These are phyloP conservation scores for Haplosporangium sp. DNA, from an alignment of 371 early-diverging fungal genomes.

Conservation along the genomic window DNA sequence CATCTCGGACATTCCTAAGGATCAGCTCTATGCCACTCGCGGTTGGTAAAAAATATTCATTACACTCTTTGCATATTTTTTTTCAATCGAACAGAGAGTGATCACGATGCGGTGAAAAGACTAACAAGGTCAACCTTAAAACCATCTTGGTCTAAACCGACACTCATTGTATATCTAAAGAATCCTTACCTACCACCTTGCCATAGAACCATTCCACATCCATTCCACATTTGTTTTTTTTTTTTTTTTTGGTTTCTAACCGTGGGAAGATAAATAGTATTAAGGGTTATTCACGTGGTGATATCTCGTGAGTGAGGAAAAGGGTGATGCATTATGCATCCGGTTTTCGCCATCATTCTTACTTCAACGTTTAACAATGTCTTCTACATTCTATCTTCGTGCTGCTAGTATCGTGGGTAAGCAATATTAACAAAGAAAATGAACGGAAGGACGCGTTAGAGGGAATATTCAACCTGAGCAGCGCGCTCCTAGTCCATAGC, in stretches of 20 bases:
- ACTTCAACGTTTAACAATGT: slow-evolving; percentile 36
- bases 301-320: too few species aligned
- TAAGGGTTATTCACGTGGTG: background rate
- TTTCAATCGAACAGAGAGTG: background rate
- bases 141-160: slow-evolving; percentile 3
- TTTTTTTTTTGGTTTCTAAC: background rate
- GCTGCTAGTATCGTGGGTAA: slow-evolving; percentile 66
- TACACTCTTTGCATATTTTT: too few species aligned
- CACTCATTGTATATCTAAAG: slow-evolving; percentile 3
- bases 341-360: background rate
- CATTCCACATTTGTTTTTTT: background rate
- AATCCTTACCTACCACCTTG: background rate
- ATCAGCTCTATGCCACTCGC: slow-evolving; percentile 79
- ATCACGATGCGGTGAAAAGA: background rate
- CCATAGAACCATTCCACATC: background rate
- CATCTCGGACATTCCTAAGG: slow-evolving; percentile 74
- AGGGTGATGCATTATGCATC: too few species aligned
- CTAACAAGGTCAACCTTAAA: background rate
- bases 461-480: background rate
- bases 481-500: background rate
- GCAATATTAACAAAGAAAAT: background rate
- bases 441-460: background rate
- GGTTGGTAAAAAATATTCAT: slow-evolving; percentile 71
- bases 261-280: slow-evolving; percentile 11
- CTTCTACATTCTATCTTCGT: slow-evolving; percentile 65